phyloP scores from a whole-genome alignment of 805 yeast genomes.

The Ogataea pini region DNA sequence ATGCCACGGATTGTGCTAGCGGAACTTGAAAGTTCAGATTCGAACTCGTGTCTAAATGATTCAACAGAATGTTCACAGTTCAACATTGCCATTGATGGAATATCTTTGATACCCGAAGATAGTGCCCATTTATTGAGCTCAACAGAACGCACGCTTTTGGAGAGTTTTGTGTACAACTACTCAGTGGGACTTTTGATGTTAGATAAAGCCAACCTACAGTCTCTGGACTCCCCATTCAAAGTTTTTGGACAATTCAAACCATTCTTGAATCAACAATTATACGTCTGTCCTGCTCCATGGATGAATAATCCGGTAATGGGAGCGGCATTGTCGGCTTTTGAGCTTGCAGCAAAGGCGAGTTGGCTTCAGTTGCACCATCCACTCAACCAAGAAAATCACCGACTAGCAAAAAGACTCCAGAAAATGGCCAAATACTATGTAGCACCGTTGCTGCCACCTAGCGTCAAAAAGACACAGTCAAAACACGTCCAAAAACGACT shows the following conservation, averaged over 20 bases:
- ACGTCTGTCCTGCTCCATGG: conserved; percentile 35
- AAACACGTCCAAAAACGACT: conserved; percentile 20
- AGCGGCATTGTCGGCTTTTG: conserved; percentile 38
- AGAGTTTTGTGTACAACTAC: conserved; percentile 46
- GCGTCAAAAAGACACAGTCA: conserved; percentile 15
- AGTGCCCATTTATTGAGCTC: background rate
- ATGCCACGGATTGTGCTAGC: background rate
- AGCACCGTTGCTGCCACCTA: conserved; percentile 20
- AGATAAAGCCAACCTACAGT: conserved; percentile 26
- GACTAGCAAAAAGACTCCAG: conserved; percentile 11
- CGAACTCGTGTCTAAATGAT: background rate
- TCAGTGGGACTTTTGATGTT: conserved; percentile 38
- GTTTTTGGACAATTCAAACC: conserved; percentile 36
- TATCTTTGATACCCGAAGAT: background rate
- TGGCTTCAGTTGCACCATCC: conserved; percentile 34
- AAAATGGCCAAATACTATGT: conserved; percentile 18
- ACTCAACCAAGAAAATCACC: conserved; percentile 1
- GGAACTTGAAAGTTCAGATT: background rate
- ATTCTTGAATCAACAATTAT: conserved; percentile 37
- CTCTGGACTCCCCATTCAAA: conserved; percentile 42
- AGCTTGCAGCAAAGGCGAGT: conserved; percentile 37
- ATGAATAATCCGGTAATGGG: conserved; percentile 44
- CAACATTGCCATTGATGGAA: conserved; percentile 2
- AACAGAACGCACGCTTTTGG: conserved; percentile 39
- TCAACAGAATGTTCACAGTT: background rate